These are phyloP conservation scores for Chondrus crispus DNA, from an alignment of 23 red algal genomes.

Conservation along the genomic window DNA sequence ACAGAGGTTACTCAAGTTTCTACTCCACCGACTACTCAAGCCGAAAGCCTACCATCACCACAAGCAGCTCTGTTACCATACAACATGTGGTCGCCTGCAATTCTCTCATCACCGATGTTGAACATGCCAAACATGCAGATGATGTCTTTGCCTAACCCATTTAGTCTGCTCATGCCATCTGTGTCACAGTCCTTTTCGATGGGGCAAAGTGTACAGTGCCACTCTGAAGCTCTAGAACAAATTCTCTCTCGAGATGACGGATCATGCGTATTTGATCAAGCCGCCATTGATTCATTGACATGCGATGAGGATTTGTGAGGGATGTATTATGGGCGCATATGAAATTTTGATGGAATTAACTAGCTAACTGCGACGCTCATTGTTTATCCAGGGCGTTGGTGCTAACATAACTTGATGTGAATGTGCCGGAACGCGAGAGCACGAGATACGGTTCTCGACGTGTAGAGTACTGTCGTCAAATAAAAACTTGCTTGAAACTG, in stretches of 20 bases:
- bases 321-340: background rate
- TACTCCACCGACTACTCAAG: background rate
- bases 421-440: background rate
- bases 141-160: background rate
- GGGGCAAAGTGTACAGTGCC: background rate
- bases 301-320: conserved; percentile 24
- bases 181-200: background rate
- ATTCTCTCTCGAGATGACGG: background rate
- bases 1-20: background rate
- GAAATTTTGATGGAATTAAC: background rate
- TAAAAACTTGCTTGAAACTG: too few species aligned
- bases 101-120: conserved; percentile 18
- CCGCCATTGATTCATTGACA: conserved; percentile 37
- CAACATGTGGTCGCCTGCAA: background rate
- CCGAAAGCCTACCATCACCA: background rate
- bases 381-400: background rate
- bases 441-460: too few species aligned
- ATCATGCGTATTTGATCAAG: conserved; percentile 31
- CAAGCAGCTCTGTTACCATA: background rate
- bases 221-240: conserved; percentile 30
- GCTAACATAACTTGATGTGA: background rate
- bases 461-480: too few species aligned
- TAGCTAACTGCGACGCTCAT: background rate
- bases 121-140: background rate
- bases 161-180: background rate